Base-by-base conservation (phyloP, 371 early-diverging fungal genomes). In the Mortierella sp. region DNA sequence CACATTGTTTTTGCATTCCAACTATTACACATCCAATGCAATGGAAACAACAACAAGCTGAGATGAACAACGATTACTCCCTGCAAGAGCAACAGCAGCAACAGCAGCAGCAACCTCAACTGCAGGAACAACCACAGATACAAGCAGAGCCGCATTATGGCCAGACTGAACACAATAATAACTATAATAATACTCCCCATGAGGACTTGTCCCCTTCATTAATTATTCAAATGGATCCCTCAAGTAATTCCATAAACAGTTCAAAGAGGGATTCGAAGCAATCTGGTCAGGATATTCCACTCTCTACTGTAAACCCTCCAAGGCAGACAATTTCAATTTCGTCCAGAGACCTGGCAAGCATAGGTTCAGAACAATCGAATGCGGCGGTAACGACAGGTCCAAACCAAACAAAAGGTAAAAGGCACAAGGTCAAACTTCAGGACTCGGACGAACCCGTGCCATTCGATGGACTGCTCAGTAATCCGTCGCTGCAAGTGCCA, bases 371-470 rank as follows among this genome's bases (percentile, higher is more conserved):
- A 10, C 59, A 57, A 13, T n/a, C 67, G 13, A 16, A 45, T 32
- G 10, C 76, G 19, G 63, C 63, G 36, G n/a, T 21, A 24, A 24
- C 43, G 28, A 16, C 66, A 15, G n/a, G 43, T 2, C 32, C 33
- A 10, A 55, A 13, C 24, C 67, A 33, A 9, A 53, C 63, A 24
- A 10, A 24, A 10, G 59, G 71, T 22, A 24, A 47, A 0, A 57
- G 59, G 43, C 67, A 58, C 1, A 63, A 58, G 63, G 52, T 50
- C 57, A 72, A 36, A 21, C 65, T 60, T 5, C 70, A 69, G 59
- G 73, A 61, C 40, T 52, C 74, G 21, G 65, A 63, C 24, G 78
- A 78, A 33, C 78, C 78, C 24, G 47, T 73, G 2, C 59, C 58
- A 43, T 47, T 78, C 57, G 77, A 67, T 41, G 62, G 50, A 0